phyloP scores from a whole-genome alignment of 2,329 filamentous ascomycete species.

The Graphilbum fragrans region DNA sequence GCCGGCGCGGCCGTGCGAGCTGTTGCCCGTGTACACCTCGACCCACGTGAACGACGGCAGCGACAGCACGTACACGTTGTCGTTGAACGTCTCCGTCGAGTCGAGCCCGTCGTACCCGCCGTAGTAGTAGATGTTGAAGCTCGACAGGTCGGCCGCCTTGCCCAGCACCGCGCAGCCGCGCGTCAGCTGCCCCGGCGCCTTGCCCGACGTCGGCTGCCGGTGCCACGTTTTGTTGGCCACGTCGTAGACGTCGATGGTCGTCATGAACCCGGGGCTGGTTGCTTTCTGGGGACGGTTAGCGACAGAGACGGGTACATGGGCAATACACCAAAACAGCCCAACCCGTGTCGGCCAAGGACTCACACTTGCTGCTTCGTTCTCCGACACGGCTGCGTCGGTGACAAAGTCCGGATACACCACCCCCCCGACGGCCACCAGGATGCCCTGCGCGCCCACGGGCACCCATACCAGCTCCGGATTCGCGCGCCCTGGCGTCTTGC shows the following conservation, averaged over 20 bases:
- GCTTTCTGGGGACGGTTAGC: slow-evolving; percentile 28
- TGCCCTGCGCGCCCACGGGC: slow-evolving; percentile 63
- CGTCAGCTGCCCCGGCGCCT: slow-evolving; percentile 43
- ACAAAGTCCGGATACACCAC: slow-evolving; percentile 48
- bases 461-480: slow-evolving; percentile 61
- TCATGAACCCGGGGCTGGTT: slow-evolving; percentile 59
- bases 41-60: slow-evolving; percentile 76
- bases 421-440: slow-evolving; percentile 67
- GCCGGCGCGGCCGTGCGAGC: slow-evolving; percentile 49
- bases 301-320: slow-evolving; percentile 12
- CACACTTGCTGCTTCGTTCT: slow-evolving; percentile 26
- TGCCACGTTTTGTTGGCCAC: slow-evolving; percentile 62
- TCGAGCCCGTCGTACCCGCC: slow-evolving; percentile 56
- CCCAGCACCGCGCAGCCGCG: slow-evolving; percentile 64
- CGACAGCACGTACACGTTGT: slow-evolving; percentile 72
- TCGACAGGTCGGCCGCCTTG: slow-evolving; percentile 57
- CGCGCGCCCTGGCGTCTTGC: slow-evolving; percentile 39
- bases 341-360: slow-evolving; percentile 9
- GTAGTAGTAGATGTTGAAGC: slow-evolving; percentile 76
- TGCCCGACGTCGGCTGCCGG: slow-evolving; percentile 57
- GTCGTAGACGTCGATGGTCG: slow-evolving; percentile 66
- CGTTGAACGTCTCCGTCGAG: slow-evolving; percentile 25
- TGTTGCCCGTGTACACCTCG: slow-evolving; percentile 30
- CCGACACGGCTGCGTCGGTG: slow-evolving; percentile 14
- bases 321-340: neutral